phyloP scores from a whole-genome alignment of 768 basidiomycete genomes.

The Trametes punicea region DNA sequence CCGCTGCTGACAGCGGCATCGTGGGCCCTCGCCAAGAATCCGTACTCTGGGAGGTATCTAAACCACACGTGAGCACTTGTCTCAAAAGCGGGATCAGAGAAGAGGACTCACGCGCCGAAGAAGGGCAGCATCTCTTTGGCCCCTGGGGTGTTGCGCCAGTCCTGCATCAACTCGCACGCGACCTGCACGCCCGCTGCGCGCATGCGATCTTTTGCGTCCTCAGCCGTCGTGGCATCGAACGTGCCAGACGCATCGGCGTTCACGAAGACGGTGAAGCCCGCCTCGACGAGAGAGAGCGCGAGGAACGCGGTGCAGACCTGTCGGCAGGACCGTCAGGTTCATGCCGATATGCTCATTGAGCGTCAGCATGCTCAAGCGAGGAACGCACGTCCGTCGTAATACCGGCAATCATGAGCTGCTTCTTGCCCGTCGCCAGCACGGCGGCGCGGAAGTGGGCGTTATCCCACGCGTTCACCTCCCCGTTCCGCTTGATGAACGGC shows the following conservation, averaged over 20 bases:
- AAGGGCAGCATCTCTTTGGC: slow-evolving; percentile 40
- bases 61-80: neutral
- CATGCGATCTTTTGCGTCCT: slow-evolving; percentile 48
- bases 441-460: slow-evolving; percentile 45
- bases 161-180: slow-evolving; percentile 45
- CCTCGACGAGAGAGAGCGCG: slow-evolving; percentile 43
- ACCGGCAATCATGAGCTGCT: slow-evolving; percentile 48
- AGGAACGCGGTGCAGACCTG: slow-evolving; percentile 50
- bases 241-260: slow-evolving; percentile 48
- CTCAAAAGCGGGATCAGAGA: neutral
- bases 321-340: too few relatives aligned
- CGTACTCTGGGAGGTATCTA: slow-evolving; percentile 35
- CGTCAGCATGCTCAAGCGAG: neutral
- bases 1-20: slow-evolving; percentile 31
- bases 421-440: slow-evolving; percentile 46
- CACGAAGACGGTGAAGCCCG: slow-evolving; percentile 47
- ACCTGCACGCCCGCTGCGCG: slow-evolving; percentile 44
- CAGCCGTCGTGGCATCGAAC: slow-evolving; percentile 37
- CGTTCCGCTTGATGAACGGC: slow-evolving; percentile 43
- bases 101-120: slow-evolving; percentile 40
- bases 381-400: slow-evolving; percentile 45
- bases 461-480: slow-evolving; percentile 53
- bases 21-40: slow-evolving; percentile 32
- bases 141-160: slow-evolving; percentile 50
- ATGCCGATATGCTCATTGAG: too few relatives aligned